Percentiles rank a stretch among this genome's conserved stretches.
phyloP scores from a whole-genome alignment of 495 filamentous ascomycete species.

The Trichocladium antarcticum region DNA sequence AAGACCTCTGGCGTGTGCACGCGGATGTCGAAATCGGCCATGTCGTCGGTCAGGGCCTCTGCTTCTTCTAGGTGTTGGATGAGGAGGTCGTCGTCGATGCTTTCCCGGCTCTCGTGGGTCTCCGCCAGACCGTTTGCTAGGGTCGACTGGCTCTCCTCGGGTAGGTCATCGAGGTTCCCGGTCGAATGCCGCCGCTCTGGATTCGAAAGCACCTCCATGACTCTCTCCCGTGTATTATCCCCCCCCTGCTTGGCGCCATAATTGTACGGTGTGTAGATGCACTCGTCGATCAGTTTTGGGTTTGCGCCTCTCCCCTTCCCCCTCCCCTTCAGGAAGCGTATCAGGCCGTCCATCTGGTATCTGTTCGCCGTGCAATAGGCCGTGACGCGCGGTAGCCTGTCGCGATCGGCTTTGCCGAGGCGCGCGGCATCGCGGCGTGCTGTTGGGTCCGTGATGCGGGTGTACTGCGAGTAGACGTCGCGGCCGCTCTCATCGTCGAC shows the following conservation, averaged over 20 bases:
- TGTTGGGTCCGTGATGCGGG: conserved; percentile 89
- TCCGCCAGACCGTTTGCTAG: conserved; percentile 16
- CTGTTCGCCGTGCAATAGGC: conserved; percentile 90
- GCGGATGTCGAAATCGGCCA: conserved; percentile 53
- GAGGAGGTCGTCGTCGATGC: conserved; percentile 17
- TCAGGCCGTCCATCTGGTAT: conserved; percentile 76
- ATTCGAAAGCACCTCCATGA: conserved; percentile 40
- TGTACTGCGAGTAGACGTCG: conserved; percentile 90
- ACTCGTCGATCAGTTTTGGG: conserved; percentile 91
- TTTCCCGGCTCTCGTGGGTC: not conserved
- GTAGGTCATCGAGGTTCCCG: conserved; percentile 15
- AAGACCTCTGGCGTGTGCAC: conserved; percentile 91
- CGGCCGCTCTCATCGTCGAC: conserved; percentile 80
- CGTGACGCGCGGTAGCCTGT: conserved; percentile 77
- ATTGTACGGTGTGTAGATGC: conserved; percentile 85
- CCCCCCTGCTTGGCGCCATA: conserved; percentile 43
- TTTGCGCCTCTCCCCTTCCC: conserved; percentile 61
- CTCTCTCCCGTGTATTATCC: conserved; percentile 22
- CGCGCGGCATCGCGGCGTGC: conserved; percentile 86
- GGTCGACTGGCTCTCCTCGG: not conserved
- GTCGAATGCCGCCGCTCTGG: conserved; percentile 44
- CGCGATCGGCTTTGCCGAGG: conserved; percentile 85
- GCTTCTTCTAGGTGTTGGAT: not conserved
- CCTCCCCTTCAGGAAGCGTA: conserved; percentile 79
- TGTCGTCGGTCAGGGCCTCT: conserved; percentile 22